Evolutionary conservation across 306 rosid genomes (phyloP).

Genomic region (Inga leiocalycina): DNA sequence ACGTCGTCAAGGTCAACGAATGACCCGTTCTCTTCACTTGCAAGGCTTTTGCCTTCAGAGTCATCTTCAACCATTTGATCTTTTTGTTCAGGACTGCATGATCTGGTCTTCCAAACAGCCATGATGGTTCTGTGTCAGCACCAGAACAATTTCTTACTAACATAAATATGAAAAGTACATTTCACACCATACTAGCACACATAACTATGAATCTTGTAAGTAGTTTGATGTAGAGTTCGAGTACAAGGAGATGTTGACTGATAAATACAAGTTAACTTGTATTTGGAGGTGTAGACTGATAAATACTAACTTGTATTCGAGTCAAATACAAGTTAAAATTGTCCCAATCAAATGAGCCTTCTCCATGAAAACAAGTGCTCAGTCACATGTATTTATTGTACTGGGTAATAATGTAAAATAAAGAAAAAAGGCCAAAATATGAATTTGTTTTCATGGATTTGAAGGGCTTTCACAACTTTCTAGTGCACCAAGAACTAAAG

Average conservation of each 20-base stretch:
- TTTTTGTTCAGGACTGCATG: conserved; percentile 92
- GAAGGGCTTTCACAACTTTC: not conserved
- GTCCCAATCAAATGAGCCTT: not conserved
- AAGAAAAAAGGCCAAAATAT: not conserved
- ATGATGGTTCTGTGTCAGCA: conserved; percentile 75
- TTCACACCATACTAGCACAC: not conserved
- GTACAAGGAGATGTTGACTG: not conserved
- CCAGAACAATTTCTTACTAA: conserved; percentile 27
- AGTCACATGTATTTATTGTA: not conserved
- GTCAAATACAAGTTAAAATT: too few relatives aligned
- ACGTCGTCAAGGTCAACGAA: conserved; percentile 73
- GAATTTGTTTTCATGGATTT: not conserved
- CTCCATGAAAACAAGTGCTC: not conserved
- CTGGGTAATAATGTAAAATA: not conserved
- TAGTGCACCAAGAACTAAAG: not conserved
- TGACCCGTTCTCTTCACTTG: conserved; percentile 73
- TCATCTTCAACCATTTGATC: conserved; percentile 84
- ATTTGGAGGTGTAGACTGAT: not conserved
- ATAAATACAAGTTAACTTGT: not conserved
- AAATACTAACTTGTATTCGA: not conserved
- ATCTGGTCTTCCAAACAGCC: conserved; percentile 96
- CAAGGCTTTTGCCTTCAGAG: conserved; percentile 61
- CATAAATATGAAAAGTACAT: not conserved
- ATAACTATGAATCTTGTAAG: not conserved
- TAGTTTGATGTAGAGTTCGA: conserved; percentile 16